Percentiles rank a stretch among this genome's conserved stretches.
Evolutionary conservation across 2,329 filamentous ascomycete genomes (phyloP).

Genomic region (Diaporthe sp.): DNA sequence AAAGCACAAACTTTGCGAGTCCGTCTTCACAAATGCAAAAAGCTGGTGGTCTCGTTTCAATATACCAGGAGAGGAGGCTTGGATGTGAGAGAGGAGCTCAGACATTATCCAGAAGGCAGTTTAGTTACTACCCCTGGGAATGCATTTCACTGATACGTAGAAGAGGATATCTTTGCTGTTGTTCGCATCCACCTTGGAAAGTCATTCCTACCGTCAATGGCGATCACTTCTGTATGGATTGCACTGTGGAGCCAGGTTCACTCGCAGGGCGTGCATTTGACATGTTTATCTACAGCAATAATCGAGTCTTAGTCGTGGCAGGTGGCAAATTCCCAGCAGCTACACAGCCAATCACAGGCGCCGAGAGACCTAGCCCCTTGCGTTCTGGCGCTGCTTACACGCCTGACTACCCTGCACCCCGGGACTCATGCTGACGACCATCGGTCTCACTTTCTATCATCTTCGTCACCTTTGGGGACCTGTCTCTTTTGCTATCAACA

Average conservation of each 20-base stretch:
- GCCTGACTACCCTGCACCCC: slow-evolving; percentile 9
- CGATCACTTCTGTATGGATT: background rate
- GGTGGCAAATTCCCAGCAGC: slow-evolving; percentile 9
- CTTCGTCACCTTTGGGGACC: background rate
- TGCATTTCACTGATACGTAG: background rate
- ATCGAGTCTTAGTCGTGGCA: background rate
- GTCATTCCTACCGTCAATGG: background rate
- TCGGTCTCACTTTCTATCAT: background rate
- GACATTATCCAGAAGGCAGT: no score
- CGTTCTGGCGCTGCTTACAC: background rate
- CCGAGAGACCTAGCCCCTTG: slow-evolving; percentile 6
- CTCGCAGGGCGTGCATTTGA: slow-evolving; percentile 10
- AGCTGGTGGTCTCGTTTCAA: no score
- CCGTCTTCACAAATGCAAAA: no score
- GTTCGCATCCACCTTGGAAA: background rate
- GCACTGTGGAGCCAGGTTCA: background rate
- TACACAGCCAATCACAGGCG: slow-evolving; percentile 15
- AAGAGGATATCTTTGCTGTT: background rate
- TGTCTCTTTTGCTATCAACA: background rate
- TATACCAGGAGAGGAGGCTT: no score
- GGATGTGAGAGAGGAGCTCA: background rate
- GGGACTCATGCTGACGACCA: background rate
- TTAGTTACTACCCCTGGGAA: background rate
- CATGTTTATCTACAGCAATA: background rate
- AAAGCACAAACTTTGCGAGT: no score